These are phyloP conservation scores for Plantago coronopus DNA, from an alignment of 305 asterid genomes.

Conservation along the genomic window DNA sequence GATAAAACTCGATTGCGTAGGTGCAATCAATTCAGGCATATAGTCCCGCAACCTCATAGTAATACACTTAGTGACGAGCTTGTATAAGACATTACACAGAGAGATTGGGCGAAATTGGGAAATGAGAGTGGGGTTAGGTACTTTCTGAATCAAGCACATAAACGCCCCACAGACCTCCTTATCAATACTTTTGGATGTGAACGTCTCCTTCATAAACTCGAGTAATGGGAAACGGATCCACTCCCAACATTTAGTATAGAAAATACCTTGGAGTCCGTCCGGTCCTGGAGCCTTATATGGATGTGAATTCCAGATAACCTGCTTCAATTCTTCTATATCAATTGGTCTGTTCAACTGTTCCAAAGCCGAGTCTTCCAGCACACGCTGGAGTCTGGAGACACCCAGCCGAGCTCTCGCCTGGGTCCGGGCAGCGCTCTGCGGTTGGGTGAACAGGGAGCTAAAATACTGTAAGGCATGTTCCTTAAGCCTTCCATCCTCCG, in stretches of 20 bases:
- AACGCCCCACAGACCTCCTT: not conserved
- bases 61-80: too few species aligned
- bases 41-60: too few species aligned
- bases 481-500: too few species aligned
- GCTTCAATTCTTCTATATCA: not conserved
- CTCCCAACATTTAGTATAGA: not conserved
- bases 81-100: not conserved
- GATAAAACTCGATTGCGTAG: not conserved
- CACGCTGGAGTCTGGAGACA: too few species aligned
- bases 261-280: not conserved
- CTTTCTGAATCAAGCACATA: not conserved
- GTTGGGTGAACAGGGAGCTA: too few species aligned
- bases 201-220: not conserved
- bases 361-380: too few species aligned
- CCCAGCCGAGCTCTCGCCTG: too few species aligned
- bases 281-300: conserved; percentile 9
- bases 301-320: not conserved
- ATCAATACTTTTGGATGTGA: not conserved
- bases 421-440: too few species aligned
- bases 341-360: too few species aligned
- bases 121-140: not conserved
- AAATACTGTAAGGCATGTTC: too few species aligned
- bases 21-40: too few species aligned
- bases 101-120: not conserved
- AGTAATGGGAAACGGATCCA: not conserved